These are phyloP conservation scores for Trametes sanguinea DNA, from an alignment of 768 basidiomycete species.

Conservation along the genomic window DNA sequence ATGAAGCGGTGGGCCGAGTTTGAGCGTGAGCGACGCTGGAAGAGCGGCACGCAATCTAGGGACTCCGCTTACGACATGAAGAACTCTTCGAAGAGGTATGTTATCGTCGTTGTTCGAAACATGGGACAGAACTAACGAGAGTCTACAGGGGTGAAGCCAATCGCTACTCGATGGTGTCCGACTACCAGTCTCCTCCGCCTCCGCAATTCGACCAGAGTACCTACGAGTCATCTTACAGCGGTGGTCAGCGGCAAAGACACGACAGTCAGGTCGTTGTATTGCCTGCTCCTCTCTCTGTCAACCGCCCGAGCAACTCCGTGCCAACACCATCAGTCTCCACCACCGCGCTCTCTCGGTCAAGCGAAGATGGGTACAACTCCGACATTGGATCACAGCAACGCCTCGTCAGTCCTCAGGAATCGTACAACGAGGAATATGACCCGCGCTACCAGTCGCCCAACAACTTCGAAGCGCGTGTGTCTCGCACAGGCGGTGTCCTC, in stretches of 20 bases:
- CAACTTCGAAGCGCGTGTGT: constrained; percentile 44
- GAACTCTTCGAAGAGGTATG: constrained; percentile 58
- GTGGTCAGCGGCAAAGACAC: constrained; percentile 54
- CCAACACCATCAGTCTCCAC: constrained; percentile 44
- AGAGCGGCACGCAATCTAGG: constrained; percentile 79
- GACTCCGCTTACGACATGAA: constrained; percentile 68
- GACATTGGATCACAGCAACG: constrained; percentile 47
- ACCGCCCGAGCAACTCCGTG: constrained; percentile 44
- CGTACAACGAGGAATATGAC: constrained; percentile 24
- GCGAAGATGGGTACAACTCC: constrained; percentile 42
- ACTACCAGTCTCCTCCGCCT: constrained; percentile 65
- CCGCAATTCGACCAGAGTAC: constrained; percentile 60
- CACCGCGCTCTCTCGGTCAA: constrained; percentile 45
- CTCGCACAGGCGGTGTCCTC: constrained; percentile 42
- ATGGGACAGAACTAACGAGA: constrained; percentile 9
- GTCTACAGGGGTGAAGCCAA: constrained; percentile 38
- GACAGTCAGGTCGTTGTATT: constrained; percentile 76
- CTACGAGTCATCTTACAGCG: constrained; percentile 51
- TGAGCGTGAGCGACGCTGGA: constrained; percentile 94
- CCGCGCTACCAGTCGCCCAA: constrained; percentile 18
- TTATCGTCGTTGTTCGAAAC: constrained; percentile 20
- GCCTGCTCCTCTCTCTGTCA: constrained; percentile 71
- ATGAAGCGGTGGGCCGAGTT: constrained; percentile 99
- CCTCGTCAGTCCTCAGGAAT: constrained; percentile 38
- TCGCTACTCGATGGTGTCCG: constrained; percentile 76